Evolutionary conservation across 805 yeast species (phyloP).

Genomic region (Metschnikowia vanudenii): DNA sequence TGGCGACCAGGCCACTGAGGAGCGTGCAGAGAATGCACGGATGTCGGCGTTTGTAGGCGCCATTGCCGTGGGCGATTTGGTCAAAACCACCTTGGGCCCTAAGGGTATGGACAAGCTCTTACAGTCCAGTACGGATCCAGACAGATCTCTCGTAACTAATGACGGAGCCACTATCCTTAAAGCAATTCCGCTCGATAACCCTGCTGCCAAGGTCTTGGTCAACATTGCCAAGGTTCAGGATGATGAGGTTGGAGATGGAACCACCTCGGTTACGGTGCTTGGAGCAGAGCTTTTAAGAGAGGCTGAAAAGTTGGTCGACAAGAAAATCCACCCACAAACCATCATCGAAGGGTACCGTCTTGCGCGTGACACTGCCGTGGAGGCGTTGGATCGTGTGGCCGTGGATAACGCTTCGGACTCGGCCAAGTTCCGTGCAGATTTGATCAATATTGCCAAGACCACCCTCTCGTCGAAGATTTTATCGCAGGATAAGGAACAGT

Average conservation of each 20-base stretch:
- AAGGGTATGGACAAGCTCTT: conserved; percentile 97
- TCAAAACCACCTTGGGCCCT: conserved; percentile 92
- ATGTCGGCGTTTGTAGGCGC: conserved; percentile 97
- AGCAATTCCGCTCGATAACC: conserved; percentile 92
- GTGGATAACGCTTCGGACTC: conserved; percentile 64
- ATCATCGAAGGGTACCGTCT: conserved; percentile 93
- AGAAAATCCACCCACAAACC: conserved; percentile 95
- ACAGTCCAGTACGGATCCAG: conserved; percentile 76
- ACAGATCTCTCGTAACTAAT: conserved; percentile 80
- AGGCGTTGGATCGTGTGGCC: conserved; percentile 73
- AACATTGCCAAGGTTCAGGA: conserved; percentile 96
- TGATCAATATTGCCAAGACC: conserved; percentile 85
- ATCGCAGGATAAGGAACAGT: conserved; percentile 90
- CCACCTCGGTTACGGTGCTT: conserved; percentile 91
- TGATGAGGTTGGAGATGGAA: conserved; percentile 98
- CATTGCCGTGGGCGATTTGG: conserved; percentile 97
- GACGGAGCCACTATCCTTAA: conserved; percentile 98
- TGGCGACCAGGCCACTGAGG: conserved; percentile 97
- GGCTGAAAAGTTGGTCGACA: conserved; percentile 89
- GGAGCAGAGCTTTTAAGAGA: conserved; percentile 90
- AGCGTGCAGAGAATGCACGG: conserved; percentile 97
- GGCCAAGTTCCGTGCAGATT: conserved; percentile 67
- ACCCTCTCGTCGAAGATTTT: conserved; percentile 90
- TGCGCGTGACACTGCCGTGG: conserved; percentile 81
- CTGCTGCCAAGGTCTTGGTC: conserved; percentile 94